Evolutionary conservation across 192 early-diverging fungal genomes (phyloP).

Genomic region (Coemansia sp.): DNA sequence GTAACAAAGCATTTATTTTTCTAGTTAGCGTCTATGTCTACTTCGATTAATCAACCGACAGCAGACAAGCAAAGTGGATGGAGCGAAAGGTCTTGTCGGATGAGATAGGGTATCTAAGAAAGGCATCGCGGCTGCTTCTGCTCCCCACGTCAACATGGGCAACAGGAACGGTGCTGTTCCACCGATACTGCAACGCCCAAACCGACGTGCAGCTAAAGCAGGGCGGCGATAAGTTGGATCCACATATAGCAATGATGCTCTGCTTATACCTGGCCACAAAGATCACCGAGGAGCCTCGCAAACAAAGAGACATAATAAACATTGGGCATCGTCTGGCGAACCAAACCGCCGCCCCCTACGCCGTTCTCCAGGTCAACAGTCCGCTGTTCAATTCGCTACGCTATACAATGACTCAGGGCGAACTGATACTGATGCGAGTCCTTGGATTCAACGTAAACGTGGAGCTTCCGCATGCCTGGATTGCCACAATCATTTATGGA

Average conservation of each 20-base stretch:
- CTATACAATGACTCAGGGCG: slow-evolving; percentile 23
- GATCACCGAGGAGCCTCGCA: slow-evolving; percentile 42
- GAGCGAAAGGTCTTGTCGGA: slow-evolving; percentile 3
- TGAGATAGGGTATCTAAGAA: slow-evolving; percentile 19
- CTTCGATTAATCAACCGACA: not conserved
- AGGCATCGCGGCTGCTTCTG: slow-evolving; percentile 22
- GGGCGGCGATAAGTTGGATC: not conserved
- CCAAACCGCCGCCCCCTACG: not conserved
- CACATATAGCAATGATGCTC: slow-evolving; percentile 26
- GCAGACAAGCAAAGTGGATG: slow-evolving; percentile 5
- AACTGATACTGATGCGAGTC: slow-evolving; percentile 26
- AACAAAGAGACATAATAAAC: slow-evolving; percentile 38
- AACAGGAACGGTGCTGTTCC: slow-evolving; percentile 30
- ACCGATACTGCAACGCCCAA: slow-evolving; percentile 23
- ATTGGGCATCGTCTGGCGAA: slow-evolving; percentile 24
- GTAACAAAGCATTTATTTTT: not conserved
- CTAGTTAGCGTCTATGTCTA: no score
- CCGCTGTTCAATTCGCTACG: slow-evolving; percentile 18
- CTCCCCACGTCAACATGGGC: slow-evolving; percentile 41
- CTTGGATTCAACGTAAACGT: slow-evolving; percentile 33
- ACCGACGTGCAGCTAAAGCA: not conserved
- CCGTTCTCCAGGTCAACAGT: slow-evolving; percentile 9
- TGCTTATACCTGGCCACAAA: slow-evolving; percentile 45
- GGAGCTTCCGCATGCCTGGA: slow-evolving; percentile 38
- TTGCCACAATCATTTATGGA: slow-evolving; percentile 26